Evolutionary conservation across 2,329 filamentous ascomycete genomes (phyloP).

Genomic region (Mariannaea elegans): DNA sequence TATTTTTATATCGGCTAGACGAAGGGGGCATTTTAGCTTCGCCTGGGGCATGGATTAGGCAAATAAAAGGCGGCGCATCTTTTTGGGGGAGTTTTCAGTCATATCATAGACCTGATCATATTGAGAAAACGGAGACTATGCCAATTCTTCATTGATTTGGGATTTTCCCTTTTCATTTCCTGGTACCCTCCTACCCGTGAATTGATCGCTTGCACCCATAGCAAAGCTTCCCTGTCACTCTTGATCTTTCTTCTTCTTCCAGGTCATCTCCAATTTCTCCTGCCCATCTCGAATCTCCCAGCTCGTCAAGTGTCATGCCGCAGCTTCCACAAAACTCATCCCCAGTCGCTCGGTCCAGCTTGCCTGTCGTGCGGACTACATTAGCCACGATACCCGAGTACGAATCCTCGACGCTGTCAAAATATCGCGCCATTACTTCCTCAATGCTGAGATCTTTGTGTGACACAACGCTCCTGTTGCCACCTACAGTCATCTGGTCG

Average conservation of each 20-base stretch:
- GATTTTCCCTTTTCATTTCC: conserved; percentile 20
- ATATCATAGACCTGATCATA: conserved; percentile 25
- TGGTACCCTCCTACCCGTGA: conserved; percentile 51
- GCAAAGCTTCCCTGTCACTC: conserved; percentile 57
- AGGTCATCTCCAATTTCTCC: conserved; percentile 64
- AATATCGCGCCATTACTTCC: conserved; percentile 88
- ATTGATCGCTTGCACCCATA: conserved; percentile 79
- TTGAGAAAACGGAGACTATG: conserved; percentile 18
- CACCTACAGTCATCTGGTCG: conserved; percentile 39
- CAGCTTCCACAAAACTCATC: conserved; percentile 71
- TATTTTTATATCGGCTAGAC: conserved; percentile 26
- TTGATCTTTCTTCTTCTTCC: conserved; percentile 29
- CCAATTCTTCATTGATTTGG: conserved; percentile 16
- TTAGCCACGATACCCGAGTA: conserved; percentile 95
- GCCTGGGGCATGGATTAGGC: conserved; percentile 34
- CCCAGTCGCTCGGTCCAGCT: conserved; percentile 66
- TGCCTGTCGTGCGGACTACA: conserved; percentile 90
- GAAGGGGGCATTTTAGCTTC: conserved; percentile 29
- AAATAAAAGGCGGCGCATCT: conserved; percentile 39
- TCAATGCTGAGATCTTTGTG: conserved; percentile 88
- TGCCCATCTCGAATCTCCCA: conserved; percentile 70
- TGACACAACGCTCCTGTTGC: conserved; percentile 58
- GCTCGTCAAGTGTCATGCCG: conserved; percentile 70
- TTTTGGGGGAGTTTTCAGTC: conserved; percentile 32
- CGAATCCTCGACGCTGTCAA: conserved; percentile 79